Evolutionary conservation across 495 filamentous ascomycete genomes (phyloP), one percentile per base, ranked within the genome.

Genomic region (Trichoderma reesei): DNA sequence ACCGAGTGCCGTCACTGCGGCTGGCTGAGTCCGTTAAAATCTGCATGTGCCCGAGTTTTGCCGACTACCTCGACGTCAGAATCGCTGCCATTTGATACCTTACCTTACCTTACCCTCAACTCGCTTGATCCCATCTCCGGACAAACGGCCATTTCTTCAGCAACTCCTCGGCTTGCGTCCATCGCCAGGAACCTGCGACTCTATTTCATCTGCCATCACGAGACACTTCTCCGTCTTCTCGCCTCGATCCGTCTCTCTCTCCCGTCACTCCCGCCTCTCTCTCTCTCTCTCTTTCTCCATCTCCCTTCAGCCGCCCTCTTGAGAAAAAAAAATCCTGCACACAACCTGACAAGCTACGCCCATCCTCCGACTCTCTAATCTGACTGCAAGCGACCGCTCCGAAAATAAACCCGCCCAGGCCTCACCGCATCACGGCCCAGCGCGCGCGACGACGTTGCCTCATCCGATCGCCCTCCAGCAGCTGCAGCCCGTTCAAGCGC

Each of bases 61-160:
- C 39, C 59, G 59, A 41, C 11, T 33, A 1, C 39, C 16, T 61
- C 59, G 36, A 61, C 36, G 59, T 41, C 59, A 61, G 59, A 61
- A 61, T 41, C 59, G 26, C 59, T 34, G 59, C 33, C 42, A 26
- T 26, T 1, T 1, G 26, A 26, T n/a, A n/a, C n/a, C n/a, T 0
- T 26, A 26, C 26, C 26, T 26, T 26, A 26, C 16, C 39, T 46
- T 14, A 34, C 44, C 4, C 61, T 39, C 16, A n/a, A 8, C 59
- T 41, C 13, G 16, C 8, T 33, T 18, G 61, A 39, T 62, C 61
- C 26, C 61, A 44, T 41, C 61, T 42, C 31, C 42, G 61, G 61
- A 41, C 39, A 8, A 62, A 14, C 39, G 37, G 61, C 37, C 61
- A 20, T 56, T 56, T 56, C 51, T 56, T 56, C 9, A 11, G 8